phyloP scores from a whole-genome alignment of 495 filamentous ascomycete genomes.

The Cercophora samala region DNA sequence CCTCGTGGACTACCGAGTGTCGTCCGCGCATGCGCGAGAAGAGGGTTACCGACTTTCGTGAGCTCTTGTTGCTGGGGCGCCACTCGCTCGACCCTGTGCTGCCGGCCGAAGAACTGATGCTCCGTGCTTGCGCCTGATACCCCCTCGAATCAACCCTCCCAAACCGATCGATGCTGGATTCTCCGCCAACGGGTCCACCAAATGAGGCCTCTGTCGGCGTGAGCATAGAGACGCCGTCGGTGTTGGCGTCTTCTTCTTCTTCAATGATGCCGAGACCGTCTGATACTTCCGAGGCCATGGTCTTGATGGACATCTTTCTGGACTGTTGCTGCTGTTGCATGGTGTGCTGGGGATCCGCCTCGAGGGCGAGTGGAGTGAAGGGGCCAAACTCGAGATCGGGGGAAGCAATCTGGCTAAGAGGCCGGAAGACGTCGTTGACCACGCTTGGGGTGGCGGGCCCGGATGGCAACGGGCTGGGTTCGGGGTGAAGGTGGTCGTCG shows the following conservation, averaged over 20 bases:
- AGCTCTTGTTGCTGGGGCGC: slow-evolving; percentile 9
- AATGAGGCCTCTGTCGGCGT: slow-evolving; percentile 17
- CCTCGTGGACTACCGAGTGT: slow-evolving; percentile 11
- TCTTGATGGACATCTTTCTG: slow-evolving; percentile 13
- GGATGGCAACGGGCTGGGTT: slow-evolving; percentile 9
- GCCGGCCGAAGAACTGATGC: slow-evolving; percentile 18
- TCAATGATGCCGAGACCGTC: slow-evolving; percentile 20
- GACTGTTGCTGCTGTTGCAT: neutral
- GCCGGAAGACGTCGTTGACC: slow-evolving; percentile 18
- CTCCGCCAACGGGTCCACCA: neutral
- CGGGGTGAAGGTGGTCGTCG: slow-evolving; percentile 6
- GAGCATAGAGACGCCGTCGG: slow-evolving; percentile 20
- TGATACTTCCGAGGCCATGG: slow-evolving; percentile 5
- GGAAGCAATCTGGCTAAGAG: slow-evolving; percentile 9
- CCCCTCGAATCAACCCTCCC: neutral
- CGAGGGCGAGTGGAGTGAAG: slow-evolving; percentile 1
- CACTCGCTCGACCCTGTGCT: slow-evolving; percentile 20
- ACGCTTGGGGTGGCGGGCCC: slow-evolving; percentile 15
- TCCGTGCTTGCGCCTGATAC: neutral
- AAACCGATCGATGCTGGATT: slow-evolving; percentile 9
- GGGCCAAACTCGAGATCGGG: slow-evolving; percentile 18
- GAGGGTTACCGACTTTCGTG: slow-evolving; percentile 11
- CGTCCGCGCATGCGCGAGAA: slow-evolving; percentile 22
- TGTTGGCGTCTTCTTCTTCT: slow-evolving; percentile 17
- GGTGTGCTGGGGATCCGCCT: neutral